phyloP scores from a whole-genome alignment of 2,329 filamentous ascomycete species.

The Colletotrichum chrysophilum region DNA sequence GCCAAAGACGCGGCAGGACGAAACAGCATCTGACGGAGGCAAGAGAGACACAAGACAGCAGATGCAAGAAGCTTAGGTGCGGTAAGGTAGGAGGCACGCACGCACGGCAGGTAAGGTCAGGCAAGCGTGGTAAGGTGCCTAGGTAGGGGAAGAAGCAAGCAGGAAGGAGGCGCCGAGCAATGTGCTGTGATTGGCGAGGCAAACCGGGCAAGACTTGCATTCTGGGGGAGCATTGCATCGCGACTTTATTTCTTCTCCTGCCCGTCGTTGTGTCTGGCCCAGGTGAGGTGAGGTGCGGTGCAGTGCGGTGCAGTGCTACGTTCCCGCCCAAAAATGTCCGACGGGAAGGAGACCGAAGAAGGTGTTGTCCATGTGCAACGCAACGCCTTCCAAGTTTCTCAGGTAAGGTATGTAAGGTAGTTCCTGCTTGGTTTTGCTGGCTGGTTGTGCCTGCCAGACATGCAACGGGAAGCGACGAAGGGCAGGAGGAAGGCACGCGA shows the following conservation, averaged over 20 bases:
- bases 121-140: background rate
- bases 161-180: background rate
- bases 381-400: background rate
- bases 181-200: background rate
- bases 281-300: background rate
- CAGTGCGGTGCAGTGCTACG: background rate
- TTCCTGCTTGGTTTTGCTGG: background rate
- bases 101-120: background rate
- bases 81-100: background rate
- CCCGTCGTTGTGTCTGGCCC: background rate
- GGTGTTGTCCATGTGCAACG: background rate
- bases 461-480: background rate
- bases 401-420: background rate
- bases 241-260: background rate
- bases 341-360: background rate
- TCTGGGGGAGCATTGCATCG: background rate
- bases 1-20: background rate
- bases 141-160: conserved; percentile 6
- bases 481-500: background rate
- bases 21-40: background rate
- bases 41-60: background rate
- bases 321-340: background rate
- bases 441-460: no score
- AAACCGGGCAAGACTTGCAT: background rate
- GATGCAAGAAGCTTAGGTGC: background rate